Evolutionary conservation across 305 asterid species (phyloP).

Genomic region (Striga hermonthica): DNA sequence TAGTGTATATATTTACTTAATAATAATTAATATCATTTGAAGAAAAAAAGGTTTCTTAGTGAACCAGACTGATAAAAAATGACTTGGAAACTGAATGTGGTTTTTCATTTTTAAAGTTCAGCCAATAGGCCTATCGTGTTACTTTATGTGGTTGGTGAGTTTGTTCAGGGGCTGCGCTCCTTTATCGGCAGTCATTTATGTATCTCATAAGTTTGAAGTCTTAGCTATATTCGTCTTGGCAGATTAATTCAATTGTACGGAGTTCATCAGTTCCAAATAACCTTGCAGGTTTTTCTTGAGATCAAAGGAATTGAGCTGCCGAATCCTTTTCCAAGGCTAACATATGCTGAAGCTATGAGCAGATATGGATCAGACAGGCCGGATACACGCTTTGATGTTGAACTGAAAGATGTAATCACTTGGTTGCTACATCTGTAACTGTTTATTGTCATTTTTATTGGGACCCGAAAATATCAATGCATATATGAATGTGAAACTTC

Average conservation of each 20-base stretch:
- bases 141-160: too few relatives aligned
- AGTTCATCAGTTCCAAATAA: slow-evolving; percentile 21
- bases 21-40: too few relatives aligned
- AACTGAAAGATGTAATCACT: slow-evolving; percentile 65
- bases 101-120: too few relatives aligned
- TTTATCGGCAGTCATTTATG: neutral
- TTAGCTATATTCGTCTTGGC: slow-evolving; percentile 2
- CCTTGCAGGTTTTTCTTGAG: slow-evolving; percentile 77
- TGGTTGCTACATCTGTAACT: slow-evolving; percentile 6
- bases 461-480: neutral
- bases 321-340: slow-evolving; percentile 84
- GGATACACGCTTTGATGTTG: slow-evolving; percentile 81
- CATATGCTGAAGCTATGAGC: slow-evolving; percentile 83
- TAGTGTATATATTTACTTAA: too few relatives aligned
- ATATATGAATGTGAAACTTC: too few relatives aligned
- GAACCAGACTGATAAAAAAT: neutral
- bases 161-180: too few relatives aligned
- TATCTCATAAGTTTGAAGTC: neutral
- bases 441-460: slow-evolving; percentile 22
- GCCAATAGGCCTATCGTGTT: too few relatives aligned
- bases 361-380: slow-evolving; percentile 94
- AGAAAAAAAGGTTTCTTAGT: neutral
- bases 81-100: neutral
- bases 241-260: slow-evolving; percentile 20
- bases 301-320: slow-evolving; percentile 83